Evolutionary conservation across 306 rosid species (phyloP), one percentile per base, ranked within the genome.

Genomic region (Nissolia schottii): DNA sequence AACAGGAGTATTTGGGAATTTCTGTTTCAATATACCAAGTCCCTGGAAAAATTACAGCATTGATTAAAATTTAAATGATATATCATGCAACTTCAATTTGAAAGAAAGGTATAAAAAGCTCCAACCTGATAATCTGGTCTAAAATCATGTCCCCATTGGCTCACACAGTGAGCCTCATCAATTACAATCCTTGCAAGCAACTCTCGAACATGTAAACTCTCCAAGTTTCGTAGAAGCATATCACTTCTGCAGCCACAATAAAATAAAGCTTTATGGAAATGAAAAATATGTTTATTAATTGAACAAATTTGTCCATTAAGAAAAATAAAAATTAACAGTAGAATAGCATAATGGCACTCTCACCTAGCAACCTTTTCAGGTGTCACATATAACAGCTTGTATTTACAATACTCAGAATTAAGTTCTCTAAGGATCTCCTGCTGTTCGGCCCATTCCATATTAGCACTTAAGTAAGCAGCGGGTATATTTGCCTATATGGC

Each of bases 141-240:
- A 77, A 94, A 94, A 82, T 94, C 99, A 87, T 94, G 99, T 74
- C 99, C 99, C 99, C 99, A 94, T 85, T 94, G 99, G 81, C 99
- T 94, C 85, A 94, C 97, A 71, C 99, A 94, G 76, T 94, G 99
- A 77, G 99, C 99, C 78, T 94, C 99, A 76, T 94, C 99, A 69
- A 94, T 84, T 79, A 94, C 97, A 75, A 94, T 86, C 85, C 99
- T 85, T n/a, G 97, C 74, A 78, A 94, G 97, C 90, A 91, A 77
- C 79, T 86, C 88, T n/a, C 97, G 97, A 7, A 75, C 63, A 70
- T 94, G 85, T 70, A 94, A 86, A 81, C 85, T 87, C 76, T 91
- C 96, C 81, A 94, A 78, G 14, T 91, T 82, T 49, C 99, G 84
- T 64, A 94, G 77, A 78, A 94, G 99, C 78, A 50, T 80, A 74